Conservation (phyloP, 371 early-diverging fungal genomes). For the Apophysomyces sp. region DNA sequence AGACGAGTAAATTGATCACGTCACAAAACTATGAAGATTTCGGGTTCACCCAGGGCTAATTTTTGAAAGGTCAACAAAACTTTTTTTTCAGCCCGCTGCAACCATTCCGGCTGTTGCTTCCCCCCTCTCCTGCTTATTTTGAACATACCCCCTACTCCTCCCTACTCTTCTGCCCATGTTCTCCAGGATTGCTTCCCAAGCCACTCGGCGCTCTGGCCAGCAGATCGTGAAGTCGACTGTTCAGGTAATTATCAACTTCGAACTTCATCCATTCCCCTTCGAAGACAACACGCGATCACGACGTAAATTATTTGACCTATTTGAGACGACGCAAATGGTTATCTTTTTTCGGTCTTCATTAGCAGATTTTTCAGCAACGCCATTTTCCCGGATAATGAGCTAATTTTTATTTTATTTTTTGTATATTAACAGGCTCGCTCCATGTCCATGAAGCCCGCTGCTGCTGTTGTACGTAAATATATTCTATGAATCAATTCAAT, state of each 20-base stretch:
- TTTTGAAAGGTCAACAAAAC: constrained; percentile 12
- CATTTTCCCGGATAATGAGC: not conserved
- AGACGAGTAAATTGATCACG: too few species aligned
- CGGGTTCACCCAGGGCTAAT: not conserved
- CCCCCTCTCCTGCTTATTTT: constrained; percentile 15
- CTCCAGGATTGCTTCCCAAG: constrained; percentile 44
- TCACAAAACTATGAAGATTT: too few species aligned
- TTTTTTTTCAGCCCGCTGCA: constrained; percentile 11
- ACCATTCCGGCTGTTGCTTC: constrained; percentile 15
- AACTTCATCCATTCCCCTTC: not conserved
- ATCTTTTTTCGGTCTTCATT: not conserved
- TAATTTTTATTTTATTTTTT: constrained; percentile 2
- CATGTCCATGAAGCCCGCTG: constrained; percentile 46
- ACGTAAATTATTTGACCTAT: not conserved
- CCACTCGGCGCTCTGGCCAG: constrained; percentile 49
- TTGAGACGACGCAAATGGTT: not conserved
- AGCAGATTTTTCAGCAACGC: not conserved
- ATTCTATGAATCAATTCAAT: constrained; percentile 3
- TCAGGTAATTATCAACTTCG: constrained; percentile 30
- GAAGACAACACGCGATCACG: not conserved
- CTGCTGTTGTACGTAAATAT: constrained; percentile 25
- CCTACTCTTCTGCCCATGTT: constrained; percentile 43
- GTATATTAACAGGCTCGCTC: constrained; percentile 40
- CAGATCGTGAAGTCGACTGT: constrained; percentile 37
- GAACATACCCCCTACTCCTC: constrained; percentile 30